phyloP scores from a whole-genome alignment of 2,329 filamentous ascomycete species.

The Hypoxylon sp. region DNA sequence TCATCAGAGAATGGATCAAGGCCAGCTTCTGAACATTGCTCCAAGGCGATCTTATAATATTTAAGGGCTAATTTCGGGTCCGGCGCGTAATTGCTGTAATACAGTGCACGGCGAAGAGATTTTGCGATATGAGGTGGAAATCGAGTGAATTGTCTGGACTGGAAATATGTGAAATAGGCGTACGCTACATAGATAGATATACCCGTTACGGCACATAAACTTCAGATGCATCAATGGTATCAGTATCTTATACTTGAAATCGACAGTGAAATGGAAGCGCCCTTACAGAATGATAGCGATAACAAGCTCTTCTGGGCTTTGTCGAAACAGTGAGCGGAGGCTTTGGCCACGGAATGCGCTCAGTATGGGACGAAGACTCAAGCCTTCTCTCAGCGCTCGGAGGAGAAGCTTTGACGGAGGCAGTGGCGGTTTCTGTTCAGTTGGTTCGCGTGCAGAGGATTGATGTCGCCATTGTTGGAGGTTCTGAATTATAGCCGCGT shows the following conservation, averaged over 20 bases:
- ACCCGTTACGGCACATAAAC: slow-evolving; percentile 55
- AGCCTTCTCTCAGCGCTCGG: slow-evolving; percentile 53
- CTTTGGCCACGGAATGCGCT: slow-evolving; percentile 58
- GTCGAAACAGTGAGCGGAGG: slow-evolving; percentile 57
- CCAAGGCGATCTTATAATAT: slow-evolving; percentile 85
- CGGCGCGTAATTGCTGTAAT: slow-evolving; percentile 83
- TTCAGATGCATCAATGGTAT: slow-evolving; percentile 47
- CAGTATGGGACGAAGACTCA: slow-evolving; percentile 56
- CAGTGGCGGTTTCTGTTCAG: slow-evolving; percentile 47
- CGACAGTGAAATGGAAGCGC: not conserved
- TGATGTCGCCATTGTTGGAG: slow-evolving; percentile 49
- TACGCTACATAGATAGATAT: slow-evolving; percentile 58
- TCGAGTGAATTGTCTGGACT: slow-evolving; percentile 68
- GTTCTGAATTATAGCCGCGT: slow-evolving; percentile 30
- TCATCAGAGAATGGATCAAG: slow-evolving; percentile 94
- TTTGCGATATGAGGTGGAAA: slow-evolving; percentile 80
- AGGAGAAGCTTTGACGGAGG: slow-evolving; percentile 49
- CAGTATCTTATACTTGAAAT: slow-evolving; percentile 35
- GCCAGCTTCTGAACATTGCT: slow-evolving; percentile 77
- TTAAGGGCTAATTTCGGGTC: slow-evolving; percentile 84
- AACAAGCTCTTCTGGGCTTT: slow-evolving; percentile 62
- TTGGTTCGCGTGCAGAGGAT: slow-evolving; percentile 46
- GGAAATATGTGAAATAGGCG: slow-evolving; percentile 69
- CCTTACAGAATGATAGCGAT: slow-evolving; percentile 61
- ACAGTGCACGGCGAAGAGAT: slow-evolving; percentile 85